Base-by-base conservation (phyloP, 2,329 filamentous ascomycete genomes). In the Aspergillus oerlinghausenensis region DNA sequence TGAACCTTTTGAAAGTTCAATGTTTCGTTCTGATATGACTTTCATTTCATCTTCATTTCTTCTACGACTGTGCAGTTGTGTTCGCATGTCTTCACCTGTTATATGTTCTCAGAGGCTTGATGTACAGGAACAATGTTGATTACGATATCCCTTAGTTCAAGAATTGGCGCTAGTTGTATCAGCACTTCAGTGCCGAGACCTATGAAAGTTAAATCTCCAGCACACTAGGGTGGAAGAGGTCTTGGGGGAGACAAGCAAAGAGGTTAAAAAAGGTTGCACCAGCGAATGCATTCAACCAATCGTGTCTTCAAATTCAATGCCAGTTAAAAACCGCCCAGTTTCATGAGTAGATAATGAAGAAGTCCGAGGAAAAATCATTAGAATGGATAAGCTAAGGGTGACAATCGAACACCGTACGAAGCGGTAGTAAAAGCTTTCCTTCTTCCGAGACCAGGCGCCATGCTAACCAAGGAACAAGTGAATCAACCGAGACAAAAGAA, bases 391-490 rank as follows among this genome's bases (percentile, higher is more conserved):
- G 45, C 25, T 47, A 38, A 50, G 21, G 49, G 47, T 25, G 32
- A 50, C 49, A 56, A 19, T 26, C 56, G 35, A 58, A 28, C 59
- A 56, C 52, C 38, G 60, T 61, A 61, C 60, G 60, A 57, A 56
- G 59, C 32, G 38, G 32, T 50, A 54, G 53, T 54, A 50, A 50
- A 51, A 49, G 35, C 21, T 57, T 50, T 52, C 26, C 53, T 28
- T 50, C 29, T 35, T 54, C 53, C 47, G 42, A 60, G 54, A 53
- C 63, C 58, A 59, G 52, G 59, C 65, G 63, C 63, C 65, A 65
- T 65, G 62, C 64, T 65, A 63, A 60, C 62, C 60, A 51, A 59
- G 54, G 55, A 56, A 60, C 55, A 56, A 53, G 32, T 49, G 45
- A 49, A 50, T 38, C 54, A 29, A 38, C 17, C 32, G 28, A 50